Base-by-base conservation (phyloP, 129 eudicot species). In the Tagetes erecta region DNA sequence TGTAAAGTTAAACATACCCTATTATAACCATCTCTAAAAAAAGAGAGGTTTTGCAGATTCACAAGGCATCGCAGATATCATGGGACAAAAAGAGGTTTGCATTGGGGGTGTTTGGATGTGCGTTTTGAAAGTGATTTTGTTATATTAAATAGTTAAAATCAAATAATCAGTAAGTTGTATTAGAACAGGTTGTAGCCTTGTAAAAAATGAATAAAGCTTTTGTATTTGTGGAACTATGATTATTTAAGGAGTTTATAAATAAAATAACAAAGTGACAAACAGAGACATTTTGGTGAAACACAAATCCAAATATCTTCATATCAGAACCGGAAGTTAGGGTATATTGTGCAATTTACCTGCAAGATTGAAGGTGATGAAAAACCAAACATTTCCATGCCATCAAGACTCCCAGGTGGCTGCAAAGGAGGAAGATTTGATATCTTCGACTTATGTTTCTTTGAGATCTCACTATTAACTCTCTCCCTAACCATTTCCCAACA, bases 401-500 rank as follows among this genome's bases (percentile, higher is more conserved):
- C 97, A 37, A 95, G 81, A 80, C 99, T 88, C 76, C 96, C 91
- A 35, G 94, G 96, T 50, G 99, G 99, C 83, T 95, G 99, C 81
- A 95, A 69, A 83, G 99, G 96, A 63, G 90, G 96, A 81, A 95
- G 97, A 58, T 85, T 85, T 66, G 56, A 45, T 57, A 58, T 81
- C 65, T 89, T 90, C 69, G 81, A 83, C 82, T 89, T 95, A 78
- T 91, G 97, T 76, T 87, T 88, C 86, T 87, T 95, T 7, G 85
- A 44, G 41, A 91, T 91, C 81, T 87, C 97, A 34, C 72, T 76
- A 72, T 95, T 95, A 75, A 91, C 96, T 80, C 92, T 87, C 62
- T 95, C 99, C 41, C 91, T 80, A 60, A 95, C 86, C 94, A 95
- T 79, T 76, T 95, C 99, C 99, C 99, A 95, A 87, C 96, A 95